Evolutionary conservation across 306 rosid genomes (phyloP), one percentile per base, ranked within the genome.

Genomic region (Pterocarpus santalinus): DNA sequence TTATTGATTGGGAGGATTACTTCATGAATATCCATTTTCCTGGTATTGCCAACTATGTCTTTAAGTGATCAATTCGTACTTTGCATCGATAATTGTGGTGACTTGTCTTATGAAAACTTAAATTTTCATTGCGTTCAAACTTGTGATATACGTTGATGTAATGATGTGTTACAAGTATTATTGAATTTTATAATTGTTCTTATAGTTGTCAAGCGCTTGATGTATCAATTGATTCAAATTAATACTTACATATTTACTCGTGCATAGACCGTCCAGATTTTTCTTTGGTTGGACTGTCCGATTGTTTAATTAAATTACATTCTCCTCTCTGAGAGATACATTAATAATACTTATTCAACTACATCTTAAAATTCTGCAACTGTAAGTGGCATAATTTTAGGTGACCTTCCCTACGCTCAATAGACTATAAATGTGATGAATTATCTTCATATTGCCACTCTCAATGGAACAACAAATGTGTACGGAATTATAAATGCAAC

Each of bases 1-100:
- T 44, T 11, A 84, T 94, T 46, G 82, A 92, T 7, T 94, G 97
- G 98, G 97, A 94, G 0, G 91, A 92, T 13, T 92, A 94, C 82
- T 82, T 91, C 73, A 1, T 89, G 69, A 90, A 84, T 46, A 35
- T 69, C 62, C 97, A 94, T 70, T 13, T 92, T 32, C 80, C 90
- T 62, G 93, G 98, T 12, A 56, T 88, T 5, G 85, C 90, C 43
- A 91, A 89, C 74, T 85, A 94, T 72, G 87, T 88, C 34, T 73
- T 88, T 4, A 22, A 22, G 28, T 22, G 28, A 22, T 22, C 28
- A 22, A 22, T 0, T 22, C 4, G 43, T 47, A 34, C 55, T 56
- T 15, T 67, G 22, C 5, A 22, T 8, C 36, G 34, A 0, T 35
- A 49, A 14, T 49, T 71, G 22, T 35, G 9, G 17, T 3, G 1